A percentile compares a stretch with the other conserved stretches of the same genome.
These are phyloP conservation scores for Saraca asoca DNA, from an alignment of 331 rosid species.

Conservation along the genomic window DNA sequence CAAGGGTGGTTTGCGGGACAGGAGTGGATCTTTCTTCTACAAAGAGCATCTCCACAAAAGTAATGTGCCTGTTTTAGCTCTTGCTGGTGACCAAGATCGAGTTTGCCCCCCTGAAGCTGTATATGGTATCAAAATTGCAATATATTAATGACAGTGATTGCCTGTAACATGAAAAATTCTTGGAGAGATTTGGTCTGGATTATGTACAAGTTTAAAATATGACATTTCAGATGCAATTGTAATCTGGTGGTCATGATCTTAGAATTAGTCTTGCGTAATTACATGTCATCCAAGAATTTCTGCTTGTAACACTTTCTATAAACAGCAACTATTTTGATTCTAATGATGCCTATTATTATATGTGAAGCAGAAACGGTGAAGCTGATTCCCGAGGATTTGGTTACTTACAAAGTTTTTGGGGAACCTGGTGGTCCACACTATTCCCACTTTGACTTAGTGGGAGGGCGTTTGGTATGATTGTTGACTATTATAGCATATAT, in stretches of 20 bases:
- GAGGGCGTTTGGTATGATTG: constrained; percentile 68
- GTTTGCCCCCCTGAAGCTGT: constrained; percentile 95
- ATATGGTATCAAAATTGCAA: constrained; percentile 58
- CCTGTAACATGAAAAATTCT: neutral
- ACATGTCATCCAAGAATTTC: no score
- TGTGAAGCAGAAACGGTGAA: constrained; percentile 75
- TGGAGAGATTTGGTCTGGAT: no score
- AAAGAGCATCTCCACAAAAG: constrained; percentile 66
- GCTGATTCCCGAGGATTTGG: constrained; percentile 63
- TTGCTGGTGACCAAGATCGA: constrained; percentile 85
- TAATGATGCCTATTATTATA: constrained; percentile 23
- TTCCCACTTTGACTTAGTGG: constrained; percentile 88
- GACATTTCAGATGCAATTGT: no score
- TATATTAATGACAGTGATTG: neutral
- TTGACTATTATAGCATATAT: neutral
- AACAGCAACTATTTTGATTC: neutral
- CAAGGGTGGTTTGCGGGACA: constrained; percentile 70
- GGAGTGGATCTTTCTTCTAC: constrained; percentile 68
- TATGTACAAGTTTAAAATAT: no score
- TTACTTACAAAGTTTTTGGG: constrained; percentile 75
- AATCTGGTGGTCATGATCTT: no score
- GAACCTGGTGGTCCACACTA: constrained; percentile 79
- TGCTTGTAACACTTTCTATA: neutral
- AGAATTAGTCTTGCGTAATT: no score
- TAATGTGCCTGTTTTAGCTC: constrained; percentile 72